Percentiles rank a stretch among this genome's conserved stretches.
Conservation (phyloP, 2,329 filamentous ascomycete species). For the Septoria petroselini region DNA sequence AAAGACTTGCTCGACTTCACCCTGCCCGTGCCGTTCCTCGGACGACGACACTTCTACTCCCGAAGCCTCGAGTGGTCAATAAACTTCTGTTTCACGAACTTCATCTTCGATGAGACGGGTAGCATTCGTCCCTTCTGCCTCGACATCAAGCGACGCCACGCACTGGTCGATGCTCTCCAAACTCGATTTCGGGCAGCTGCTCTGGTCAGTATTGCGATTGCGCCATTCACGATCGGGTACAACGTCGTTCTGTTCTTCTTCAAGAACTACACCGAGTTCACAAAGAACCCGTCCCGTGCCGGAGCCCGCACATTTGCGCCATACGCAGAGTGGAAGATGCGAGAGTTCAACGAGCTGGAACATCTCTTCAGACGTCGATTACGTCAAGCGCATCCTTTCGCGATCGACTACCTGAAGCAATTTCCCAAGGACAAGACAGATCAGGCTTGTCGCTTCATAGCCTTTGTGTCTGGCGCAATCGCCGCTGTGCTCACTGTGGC, state of each 20-base stretch:
- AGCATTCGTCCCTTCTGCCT: slow-evolving; percentile 85
- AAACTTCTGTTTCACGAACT: slow-evolving; percentile 84
- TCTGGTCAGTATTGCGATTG: slow-evolving; percentile 78
- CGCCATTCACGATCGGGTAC: slow-evolving; percentile 83
- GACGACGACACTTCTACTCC: slow-evolving; percentile 78
- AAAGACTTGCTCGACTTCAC: slow-evolving; percentile 90
- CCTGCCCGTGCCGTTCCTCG: slow-evolving; percentile 78
- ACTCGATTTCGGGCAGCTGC: slow-evolving; percentile 79
- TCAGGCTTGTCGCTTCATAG: slow-evolving; percentile 76
- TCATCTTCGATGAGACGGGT: slow-evolving; percentile 85
- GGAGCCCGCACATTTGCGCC: slow-evolving; percentile 89
- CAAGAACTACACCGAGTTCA: slow-evolving; percentile 94
- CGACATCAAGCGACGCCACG: slow-evolving; percentile 73
- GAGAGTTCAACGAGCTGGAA: slow-evolving; percentile 94
- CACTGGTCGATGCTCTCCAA: slow-evolving; percentile 73
- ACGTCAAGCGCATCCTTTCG: slow-evolving; percentile 93
- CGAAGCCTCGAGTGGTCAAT: slow-evolving; percentile 89
- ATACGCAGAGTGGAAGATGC: slow-evolving; percentile 94
- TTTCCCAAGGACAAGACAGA: slow-evolving; percentile 95
- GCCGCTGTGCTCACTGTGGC: slow-evolving; percentile 80
- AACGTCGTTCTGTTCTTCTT: slow-evolving; percentile 88
- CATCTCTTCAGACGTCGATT: slow-evolving; percentile 87
- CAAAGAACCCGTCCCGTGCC: slow-evolving; percentile 84
- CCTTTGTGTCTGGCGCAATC: slow-evolving; percentile 82
- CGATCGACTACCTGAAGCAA: slow-evolving; percentile 87